Conservation (phyloP, 1,284 basidiomycete species). For the Afroboletus lepidellus region DNA sequence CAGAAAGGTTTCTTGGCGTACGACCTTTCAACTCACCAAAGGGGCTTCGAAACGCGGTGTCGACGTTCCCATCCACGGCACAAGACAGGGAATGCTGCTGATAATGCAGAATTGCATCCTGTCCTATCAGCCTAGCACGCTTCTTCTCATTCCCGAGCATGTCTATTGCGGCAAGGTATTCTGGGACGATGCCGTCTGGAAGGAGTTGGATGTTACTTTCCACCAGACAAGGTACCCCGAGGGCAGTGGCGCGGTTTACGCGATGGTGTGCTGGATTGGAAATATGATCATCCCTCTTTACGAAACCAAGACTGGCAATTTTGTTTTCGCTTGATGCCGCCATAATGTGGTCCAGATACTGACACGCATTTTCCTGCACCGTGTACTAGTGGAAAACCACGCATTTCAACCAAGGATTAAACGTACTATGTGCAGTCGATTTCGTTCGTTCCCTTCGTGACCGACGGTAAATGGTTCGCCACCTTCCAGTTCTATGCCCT, state of each 20-base stretch:
- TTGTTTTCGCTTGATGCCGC: constrained; percentile 1
- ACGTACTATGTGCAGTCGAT: constrained; percentile 58
- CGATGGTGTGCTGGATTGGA: constrained; percentile 1
- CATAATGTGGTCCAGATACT: constrained; percentile 27
- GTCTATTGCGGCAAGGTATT: constrained; percentile 32
- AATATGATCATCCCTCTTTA: constrained; percentile 5
- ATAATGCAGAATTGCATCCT: constrained; percentile 39
- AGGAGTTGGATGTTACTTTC: constrained; percentile 54
- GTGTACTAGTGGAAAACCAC: constrained; percentile 3
- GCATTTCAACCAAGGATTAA: background rate
- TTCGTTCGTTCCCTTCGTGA: constrained; percentile 54
- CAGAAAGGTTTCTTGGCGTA: constrained; percentile 1
- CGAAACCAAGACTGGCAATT: constrained; percentile 7
- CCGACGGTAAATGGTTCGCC: constrained; percentile 65
- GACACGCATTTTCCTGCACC: constrained; percentile 26
- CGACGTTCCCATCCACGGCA: constrained; percentile 51
- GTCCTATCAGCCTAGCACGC: constrained; percentile 37
- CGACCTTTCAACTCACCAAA: constrained; percentile 36
- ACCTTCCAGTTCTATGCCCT: constrained; percentile 57
- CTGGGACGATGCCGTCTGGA: constrained; percentile 31
- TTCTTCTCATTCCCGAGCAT: constrained; percentile 43
- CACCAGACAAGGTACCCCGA: constrained; percentile 46
- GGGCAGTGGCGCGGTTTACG: constrained; percentile 44
- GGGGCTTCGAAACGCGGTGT: constrained; percentile 51
- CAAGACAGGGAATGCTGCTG: constrained; percentile 47